phyloP scores from a whole-genome alignment of 169 alveolate genomes.

The Plasmodium chabaudi region DNA sequence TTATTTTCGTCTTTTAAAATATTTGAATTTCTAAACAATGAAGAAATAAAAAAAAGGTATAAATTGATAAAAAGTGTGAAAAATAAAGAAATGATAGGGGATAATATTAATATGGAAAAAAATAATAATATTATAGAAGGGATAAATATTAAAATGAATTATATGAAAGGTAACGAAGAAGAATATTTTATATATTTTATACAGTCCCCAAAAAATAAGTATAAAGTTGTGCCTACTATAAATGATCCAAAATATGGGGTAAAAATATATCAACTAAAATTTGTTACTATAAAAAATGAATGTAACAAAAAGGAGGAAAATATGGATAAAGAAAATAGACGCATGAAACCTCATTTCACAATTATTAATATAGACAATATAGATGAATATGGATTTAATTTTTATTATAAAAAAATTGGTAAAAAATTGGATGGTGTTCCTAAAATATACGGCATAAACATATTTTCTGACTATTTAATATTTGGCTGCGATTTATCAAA shows the following conservation, averaged over 20 bases:
- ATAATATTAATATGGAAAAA: slow-evolving; percentile 30
- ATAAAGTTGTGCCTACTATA: slow-evolving; percentile 24
- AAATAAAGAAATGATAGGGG: slow-evolving; percentile 68
- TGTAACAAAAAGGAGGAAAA: not conserved
- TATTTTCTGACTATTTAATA: slow-evolving; percentile 23
- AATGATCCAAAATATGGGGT: slow-evolving; percentile 27
- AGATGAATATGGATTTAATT: slow-evolving; percentile 56
- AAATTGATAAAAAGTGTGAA: slow-evolving; percentile 28
- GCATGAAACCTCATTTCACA: not conserved
- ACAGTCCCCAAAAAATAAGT: slow-evolving; percentile 18
- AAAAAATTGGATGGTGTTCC: slow-evolving; percentile 28
- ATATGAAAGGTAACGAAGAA: not conserved
- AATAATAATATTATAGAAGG: slow-evolving; percentile 38
- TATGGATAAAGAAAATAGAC: not conserved
- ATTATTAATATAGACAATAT: slow-evolving; percentile 13
- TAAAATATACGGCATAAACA: slow-evolving; percentile 42
- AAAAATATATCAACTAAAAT: slow-evolving; percentile 34
- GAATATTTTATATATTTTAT: slow-evolving; percentile 32
- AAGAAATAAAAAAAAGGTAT: slow-evolving; percentile 68
- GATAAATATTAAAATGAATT: slow-evolving; percentile 22
- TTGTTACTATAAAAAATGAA: slow-evolving; percentile 5
- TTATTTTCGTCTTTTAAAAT: slow-evolving; percentile 66
- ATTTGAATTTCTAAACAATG: slow-evolving; percentile 60
- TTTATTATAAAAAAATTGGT: slow-evolving; percentile 35
- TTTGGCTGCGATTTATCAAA: slow-evolving; percentile 60